Base-by-base conservation (phyloP, 768 basidiomycete species). In the Cystofilobasidium capitatum region DNA sequence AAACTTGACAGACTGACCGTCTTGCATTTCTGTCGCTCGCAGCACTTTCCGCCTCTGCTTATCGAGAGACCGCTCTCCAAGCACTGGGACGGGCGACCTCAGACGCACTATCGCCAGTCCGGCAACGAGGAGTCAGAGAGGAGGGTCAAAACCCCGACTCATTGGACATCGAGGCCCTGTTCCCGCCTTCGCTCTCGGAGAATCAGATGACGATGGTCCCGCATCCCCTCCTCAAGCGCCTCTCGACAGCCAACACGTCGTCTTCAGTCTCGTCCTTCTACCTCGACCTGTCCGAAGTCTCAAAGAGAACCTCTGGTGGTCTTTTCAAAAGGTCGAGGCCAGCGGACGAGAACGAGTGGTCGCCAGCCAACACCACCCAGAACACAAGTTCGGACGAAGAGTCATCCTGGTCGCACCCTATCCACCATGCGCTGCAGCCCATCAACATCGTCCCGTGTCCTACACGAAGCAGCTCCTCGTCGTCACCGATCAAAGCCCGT, bases 131-230 rank as follows among this genome's bases (percentile, higher is more conserved):
- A 26, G 37, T 40, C 39, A 2, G 37, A 14, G 4, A 1, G 12
- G 14, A 20, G 20, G 20, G 9, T 26, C n/a, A 17, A 3, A 31
- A 24, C 45, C 17, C n/a, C 12, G 35, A n/a, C 8, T 66, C 65
- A 14, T 58, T 66, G 36, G 65, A 66, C 47, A 26, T 42, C 20
- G 55, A 37, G 17, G 17, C 24, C 3, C 65, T 66, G 35, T 66
- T 66, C 47, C 24, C 44, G 22, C 35, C 65, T 3, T 3, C 57
- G 33, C 26, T 14, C n/a, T n/a, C n/a, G n/a, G n/a, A n/a, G n/a
- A n/a, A n/a, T n/a, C n/a, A n/a, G n/a, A n/a, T n/a, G n/a, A n/a
- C n/a, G n/a, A n/a, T n/a, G n/a, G 49, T 9, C n/a, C 26, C 49
- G 49, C 10, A 24, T 51, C 49, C 17, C 26, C 49, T 24, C 17